Base-by-base conservation (phyloP, 2,329 filamentous ascomycete species). In the Colletotrichum sublineola region DNA sequence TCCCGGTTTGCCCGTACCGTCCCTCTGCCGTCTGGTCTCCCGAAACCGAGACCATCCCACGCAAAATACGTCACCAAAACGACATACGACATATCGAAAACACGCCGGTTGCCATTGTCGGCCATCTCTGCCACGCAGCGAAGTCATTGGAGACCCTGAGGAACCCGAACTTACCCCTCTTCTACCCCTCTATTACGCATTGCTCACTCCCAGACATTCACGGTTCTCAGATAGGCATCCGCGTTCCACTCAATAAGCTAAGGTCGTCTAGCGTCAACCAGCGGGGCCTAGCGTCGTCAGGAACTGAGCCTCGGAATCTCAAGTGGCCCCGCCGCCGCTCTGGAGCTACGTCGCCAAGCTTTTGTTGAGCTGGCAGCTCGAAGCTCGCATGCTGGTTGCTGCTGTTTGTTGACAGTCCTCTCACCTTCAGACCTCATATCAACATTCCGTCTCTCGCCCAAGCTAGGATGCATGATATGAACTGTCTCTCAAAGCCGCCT, bases 201-300 rank as follows among this genome's bases (percentile, higher is more conserved):
- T 44, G 29, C 60, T 58, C 40, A 48, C 38, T 48, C 66, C 38
- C 8, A 65, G 70, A 65, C 67, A 65, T 42, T 2, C n/a, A n/a
- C 38, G 56, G 36, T 42, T 58, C 33, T 60, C 31, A 50, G 18
- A 40, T 55, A 69, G 24, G 24, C 42, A 46, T 62, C 66, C 57
- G 8, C 69, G 69, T 64, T 72, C 67, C 70, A 73, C 70, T 60
- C 66, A 73, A 60, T 69, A 69, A 72, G 60, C 38, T 68, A 46
- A 42, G 50, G 9, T 52, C 11, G 38, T 55, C 33, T 53, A 20
- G 12, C 64, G 46, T 70, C 60, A 70, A 65, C 61, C 67, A 65
- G 70, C 60, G 65, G 62, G 58, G 65, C 46, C 66, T 58, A 36
- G 53, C 56, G 62, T 42, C 44, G 56, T 44, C 56, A 29, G 55